A percentile compares a stretch with the other conserved stretches of the same genome.
Conservation (phyloP, 1,284 basidiomycete genomes). For the Thecaphora thlaspeos region DNA sequence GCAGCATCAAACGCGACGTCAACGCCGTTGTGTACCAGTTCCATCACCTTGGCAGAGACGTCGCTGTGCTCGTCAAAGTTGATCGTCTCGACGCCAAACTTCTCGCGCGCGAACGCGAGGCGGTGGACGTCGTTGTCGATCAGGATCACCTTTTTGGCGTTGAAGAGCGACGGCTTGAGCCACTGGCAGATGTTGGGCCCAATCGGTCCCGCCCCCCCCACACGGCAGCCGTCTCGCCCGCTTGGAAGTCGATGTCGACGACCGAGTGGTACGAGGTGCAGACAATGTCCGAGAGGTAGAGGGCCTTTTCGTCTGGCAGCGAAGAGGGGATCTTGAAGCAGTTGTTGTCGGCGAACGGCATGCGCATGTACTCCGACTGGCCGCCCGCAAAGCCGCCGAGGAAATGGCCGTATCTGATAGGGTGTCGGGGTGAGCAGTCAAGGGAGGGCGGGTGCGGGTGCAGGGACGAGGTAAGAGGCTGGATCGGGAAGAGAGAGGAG, state of each 20-base stretch:
- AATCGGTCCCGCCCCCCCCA: constrained; percentile 68
- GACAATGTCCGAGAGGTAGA: constrained; percentile 72
- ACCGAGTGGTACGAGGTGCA: constrained; percentile 73
- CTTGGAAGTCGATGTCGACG: constrained; percentile 68
- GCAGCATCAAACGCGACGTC: constrained; percentile 37
- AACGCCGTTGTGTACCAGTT: constrained; percentile 63
- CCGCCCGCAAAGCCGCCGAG: constrained; percentile 73
- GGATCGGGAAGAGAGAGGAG: too few species aligned
- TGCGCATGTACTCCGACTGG: constrained; percentile 64
- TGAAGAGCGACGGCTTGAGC: constrained; percentile 65
- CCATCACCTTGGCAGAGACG: constrained; percentile 66
- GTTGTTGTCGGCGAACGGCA: constrained; percentile 72
- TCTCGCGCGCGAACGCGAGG: constrained; percentile 66
- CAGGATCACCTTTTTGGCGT: constrained; percentile 70
- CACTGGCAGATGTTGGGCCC: constrained; percentile 67
- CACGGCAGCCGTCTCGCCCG: constrained; percentile 69
- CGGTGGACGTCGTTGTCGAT: constrained; percentile 70
- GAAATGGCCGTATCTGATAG: constrained; percentile 70
- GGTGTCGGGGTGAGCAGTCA: too few species aligned
- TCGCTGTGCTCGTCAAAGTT: constrained; percentile 67
- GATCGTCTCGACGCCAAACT: constrained; percentile 66
- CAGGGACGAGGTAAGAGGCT: too few species aligned
- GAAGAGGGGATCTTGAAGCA: constrained; percentile 67
- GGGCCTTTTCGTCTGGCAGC: constrained; percentile 55
- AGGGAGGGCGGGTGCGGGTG: too few species aligned